Evolutionary conservation across 495 filamentous ascomycete genomes (phyloP).

Genomic region (Neurospora sp.): DNA sequence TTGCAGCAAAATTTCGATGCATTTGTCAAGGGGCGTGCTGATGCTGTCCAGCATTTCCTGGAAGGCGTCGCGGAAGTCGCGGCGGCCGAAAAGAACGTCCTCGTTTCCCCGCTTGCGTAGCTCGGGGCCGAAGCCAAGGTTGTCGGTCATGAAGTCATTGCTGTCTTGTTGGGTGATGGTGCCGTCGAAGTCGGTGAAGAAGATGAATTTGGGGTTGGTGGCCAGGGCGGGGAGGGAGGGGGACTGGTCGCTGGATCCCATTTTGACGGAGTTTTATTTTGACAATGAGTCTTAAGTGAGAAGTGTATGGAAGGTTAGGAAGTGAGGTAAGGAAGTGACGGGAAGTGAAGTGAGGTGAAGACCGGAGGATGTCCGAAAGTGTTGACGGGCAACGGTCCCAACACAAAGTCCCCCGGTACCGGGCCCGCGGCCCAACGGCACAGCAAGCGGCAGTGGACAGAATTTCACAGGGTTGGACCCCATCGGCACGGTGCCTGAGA

Average conservation of each 20-base stretch:
- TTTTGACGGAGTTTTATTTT: not conserved
- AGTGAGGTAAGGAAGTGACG: not conserved
- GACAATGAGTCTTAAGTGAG: not conserved
- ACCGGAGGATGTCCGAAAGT: not conserved
- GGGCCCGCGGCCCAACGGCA: not conserved
- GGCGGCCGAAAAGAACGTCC: constrained; percentile 56
- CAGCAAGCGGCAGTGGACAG: not conserved
- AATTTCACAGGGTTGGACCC: not conserved
- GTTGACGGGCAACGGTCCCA: not conserved
- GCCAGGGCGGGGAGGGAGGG: constrained; percentile 42
- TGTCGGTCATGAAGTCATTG: constrained; percentile 94
- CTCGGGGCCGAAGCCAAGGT: constrained; percentile 66
- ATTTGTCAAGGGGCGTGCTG: constrained; percentile 66
- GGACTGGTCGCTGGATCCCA: not conserved
- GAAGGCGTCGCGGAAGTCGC: constrained; percentile 77
- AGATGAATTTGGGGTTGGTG: constrained; percentile 72
- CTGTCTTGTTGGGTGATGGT: constrained; percentile 87
- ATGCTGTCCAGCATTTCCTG: constrained; percentile 78
- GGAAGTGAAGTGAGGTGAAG: not conserved
- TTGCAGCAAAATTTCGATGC: constrained; percentile 60
- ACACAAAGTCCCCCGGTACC: not conserved
- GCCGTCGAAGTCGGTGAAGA: constrained; percentile 97
- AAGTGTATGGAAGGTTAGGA: not conserved
- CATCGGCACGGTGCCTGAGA: not conserved
- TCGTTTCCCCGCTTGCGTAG: constrained; percentile 57